These are phyloP conservation scores for Phylloporus sp. DNA, from an alignment of 768 basidiomycete genomes.

Conservation along the genomic window DNA sequence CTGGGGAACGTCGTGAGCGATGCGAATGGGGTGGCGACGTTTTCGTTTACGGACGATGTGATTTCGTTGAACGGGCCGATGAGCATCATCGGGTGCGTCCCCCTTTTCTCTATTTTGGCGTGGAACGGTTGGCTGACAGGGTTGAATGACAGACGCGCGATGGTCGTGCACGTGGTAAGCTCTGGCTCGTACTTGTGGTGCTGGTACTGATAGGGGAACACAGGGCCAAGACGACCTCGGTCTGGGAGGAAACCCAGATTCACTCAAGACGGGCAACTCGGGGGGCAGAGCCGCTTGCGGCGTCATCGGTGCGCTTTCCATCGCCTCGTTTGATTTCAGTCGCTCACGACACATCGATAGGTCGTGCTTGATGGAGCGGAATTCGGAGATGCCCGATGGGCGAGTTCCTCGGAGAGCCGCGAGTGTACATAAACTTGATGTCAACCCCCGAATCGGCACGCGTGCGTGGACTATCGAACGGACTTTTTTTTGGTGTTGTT, in stretches of 20 bases:
- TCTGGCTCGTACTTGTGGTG: neutral
- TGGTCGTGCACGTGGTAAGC: slow-evolving; percentile 68
- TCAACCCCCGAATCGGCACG: too few relatives aligned
- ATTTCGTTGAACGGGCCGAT: slow-evolving; percentile 64
- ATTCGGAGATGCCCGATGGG: too few relatives aligned
- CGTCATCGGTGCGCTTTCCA: slow-evolving; percentile 58
- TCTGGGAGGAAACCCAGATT: slow-evolving; percentile 60
- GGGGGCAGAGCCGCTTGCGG: slow-evolving; percentile 77
- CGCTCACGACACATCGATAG: too few relatives aligned
- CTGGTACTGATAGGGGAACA: too few relatives aligned
- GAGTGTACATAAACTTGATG: too few relatives aligned
- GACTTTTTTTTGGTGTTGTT: too few relatives aligned
- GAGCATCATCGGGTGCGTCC: slow-evolving; percentile 64
- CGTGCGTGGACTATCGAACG: too few relatives aligned
- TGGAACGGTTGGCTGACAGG: too few relatives aligned
- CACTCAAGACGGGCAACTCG: slow-evolving; percentile 74
- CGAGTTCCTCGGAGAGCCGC: too few relatives aligned
- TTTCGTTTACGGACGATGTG: slow-evolving; percentile 53
- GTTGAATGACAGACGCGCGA: slow-evolving; percentile 33
- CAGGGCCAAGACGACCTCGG: slow-evolving; percentile 79
- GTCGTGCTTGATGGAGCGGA: too few relatives aligned
- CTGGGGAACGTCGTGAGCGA: slow-evolving; percentile 71
- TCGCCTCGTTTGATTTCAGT: too few relatives aligned
- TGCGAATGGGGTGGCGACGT: slow-evolving; percentile 47
- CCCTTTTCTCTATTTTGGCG: too few relatives aligned